Evolutionary conservation across 495 filamentous ascomycete species (phyloP).

Genomic region (Penicillium longicatenatum): DNA sequence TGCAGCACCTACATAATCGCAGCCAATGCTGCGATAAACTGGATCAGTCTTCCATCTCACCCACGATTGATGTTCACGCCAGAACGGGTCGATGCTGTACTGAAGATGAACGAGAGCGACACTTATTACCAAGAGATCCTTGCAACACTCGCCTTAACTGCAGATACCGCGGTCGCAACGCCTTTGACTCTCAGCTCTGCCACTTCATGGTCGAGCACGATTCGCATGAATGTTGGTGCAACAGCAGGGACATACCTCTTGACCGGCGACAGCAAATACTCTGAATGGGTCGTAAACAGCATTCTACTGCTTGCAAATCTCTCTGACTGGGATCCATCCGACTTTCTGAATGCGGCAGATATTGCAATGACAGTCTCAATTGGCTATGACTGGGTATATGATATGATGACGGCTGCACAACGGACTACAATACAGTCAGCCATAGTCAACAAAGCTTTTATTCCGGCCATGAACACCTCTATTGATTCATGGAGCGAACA

Average conservation of each 20-base stretch:
- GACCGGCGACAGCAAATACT: not conserved
- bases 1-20: too few relatives aligned
- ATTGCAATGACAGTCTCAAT: not conserved
- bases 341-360: not conserved
- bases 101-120: not conserved
- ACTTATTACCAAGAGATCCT: not conserved
- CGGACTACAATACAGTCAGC: not conserved
- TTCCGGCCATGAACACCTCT: not conserved
- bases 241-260: not conserved
- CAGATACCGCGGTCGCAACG: not conserved
- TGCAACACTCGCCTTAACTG: not conserved
- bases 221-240: not conserved
- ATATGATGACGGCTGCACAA: not conserved
- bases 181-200: not conserved
- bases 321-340: not conserved
- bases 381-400: constrained; percentile 1
- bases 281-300: not conserved
- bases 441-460: not conserved
- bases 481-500: constrained; percentile 2
- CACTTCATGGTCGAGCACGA: not conserved
- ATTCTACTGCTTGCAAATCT: not conserved
- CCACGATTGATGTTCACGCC: not conserved
- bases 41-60: not conserved
- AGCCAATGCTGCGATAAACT: not conserved
- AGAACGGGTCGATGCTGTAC: not conserved